phyloP scores from a whole-genome alignment of 768 basidiomycete species.

The Brasilioporus rufonigricans region DNA sequence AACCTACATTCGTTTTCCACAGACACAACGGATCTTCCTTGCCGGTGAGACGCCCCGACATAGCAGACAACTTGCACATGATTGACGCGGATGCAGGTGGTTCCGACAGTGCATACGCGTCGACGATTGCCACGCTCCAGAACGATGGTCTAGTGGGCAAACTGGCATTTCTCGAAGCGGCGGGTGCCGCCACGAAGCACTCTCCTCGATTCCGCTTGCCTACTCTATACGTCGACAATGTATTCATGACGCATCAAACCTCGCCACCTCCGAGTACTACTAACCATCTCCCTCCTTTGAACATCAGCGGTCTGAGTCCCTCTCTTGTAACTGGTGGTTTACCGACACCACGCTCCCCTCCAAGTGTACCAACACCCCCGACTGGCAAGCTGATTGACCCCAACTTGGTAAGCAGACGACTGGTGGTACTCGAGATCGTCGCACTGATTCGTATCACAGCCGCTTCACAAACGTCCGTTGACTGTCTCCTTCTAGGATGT shows the following conservation, averaged over 20 bases:
- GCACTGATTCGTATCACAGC: conserved; percentile 40
- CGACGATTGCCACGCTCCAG: conserved; percentile 56
- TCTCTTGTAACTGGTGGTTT: conserved; percentile 57
- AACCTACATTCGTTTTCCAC: conserved; percentile 68
- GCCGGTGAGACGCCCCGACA: conserved; percentile 47
- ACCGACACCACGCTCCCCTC: conserved; percentile 64
- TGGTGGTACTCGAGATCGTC: not conserved
- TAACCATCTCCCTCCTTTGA: conserved; percentile 47
- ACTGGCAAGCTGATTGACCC: conserved; percentile 53
- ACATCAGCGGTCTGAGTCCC: conserved; percentile 39
- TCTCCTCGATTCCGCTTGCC: conserved; percentile 51
- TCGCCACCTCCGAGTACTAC: conserved; percentile 22
- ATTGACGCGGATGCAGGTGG: conserved; percentile 42
- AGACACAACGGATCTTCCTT: conserved; percentile 72
- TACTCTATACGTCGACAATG: conserved; percentile 49
- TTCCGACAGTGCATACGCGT: conserved; percentile 51
- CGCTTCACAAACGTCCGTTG: conserved; percentile 71
- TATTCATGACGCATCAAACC: conserved; percentile 39
- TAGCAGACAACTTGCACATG: not conserved
- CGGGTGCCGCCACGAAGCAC: conserved; percentile 41
- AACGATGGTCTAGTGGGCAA: conserved; percentile 64
- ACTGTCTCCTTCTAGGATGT: conserved; percentile 5
- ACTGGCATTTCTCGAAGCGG: conserved; percentile 58
- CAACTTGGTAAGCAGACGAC: conserved; percentile 47
- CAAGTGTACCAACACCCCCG: conserved; percentile 31